Conservation (phyloP, 176 grass and related monocot genomes). For the Musa acuminata region DNA sequence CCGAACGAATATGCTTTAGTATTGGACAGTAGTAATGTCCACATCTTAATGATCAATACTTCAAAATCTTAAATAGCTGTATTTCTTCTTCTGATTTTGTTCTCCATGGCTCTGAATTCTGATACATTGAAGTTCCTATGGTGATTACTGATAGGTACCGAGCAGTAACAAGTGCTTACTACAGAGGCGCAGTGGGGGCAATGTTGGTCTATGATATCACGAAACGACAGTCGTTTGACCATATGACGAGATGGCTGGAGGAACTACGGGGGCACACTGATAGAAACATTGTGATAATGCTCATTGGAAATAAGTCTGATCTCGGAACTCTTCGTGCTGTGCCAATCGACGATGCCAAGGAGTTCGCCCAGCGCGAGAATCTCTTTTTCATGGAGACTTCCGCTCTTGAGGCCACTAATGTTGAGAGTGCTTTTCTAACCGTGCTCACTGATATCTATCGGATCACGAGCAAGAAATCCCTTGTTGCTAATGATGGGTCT, state of each 20-base stretch:
- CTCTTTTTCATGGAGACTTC: slow-evolving; percentile 13
- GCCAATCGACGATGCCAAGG: slow-evolving; percentile 5
- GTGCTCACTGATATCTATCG: slow-evolving; percentile 11
- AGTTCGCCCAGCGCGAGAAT: background rate
- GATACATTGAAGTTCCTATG: background rate
- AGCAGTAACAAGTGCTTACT: slow-evolving; percentile 10
- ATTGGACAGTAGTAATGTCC: too few relatives aligned
- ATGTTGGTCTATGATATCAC: slow-evolving; percentile 16
- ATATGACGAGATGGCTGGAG: slow-evolving; percentile 4
- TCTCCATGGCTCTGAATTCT: too few relatives aligned
- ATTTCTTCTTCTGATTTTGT: background rate
- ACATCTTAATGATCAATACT: too few relatives aligned
- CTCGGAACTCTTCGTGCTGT: slow-evolving; percentile 15
- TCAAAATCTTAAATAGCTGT: background rate
- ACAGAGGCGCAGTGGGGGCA: slow-evolving; percentile 11
- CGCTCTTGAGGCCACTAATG: slow-evolving; percentile 11
- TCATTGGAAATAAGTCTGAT: slow-evolving; percentile 16
- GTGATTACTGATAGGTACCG: background rate
- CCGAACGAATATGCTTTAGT: too few relatives aligned
- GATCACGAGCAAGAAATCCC: slow-evolving; percentile 3
- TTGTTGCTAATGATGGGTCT: background rate
- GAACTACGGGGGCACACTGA: slow-evolving; percentile 6
- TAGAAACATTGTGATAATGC: slow-evolving; percentile 13
- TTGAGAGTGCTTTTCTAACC: slow-evolving; percentile 6
- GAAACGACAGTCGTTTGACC: slow-evolving; percentile 7